These are phyloP conservation scores for Tetrapisispora namnaoensis DNA, from an alignment of 805 yeast genomes.

Conservation along the genomic window DNA sequence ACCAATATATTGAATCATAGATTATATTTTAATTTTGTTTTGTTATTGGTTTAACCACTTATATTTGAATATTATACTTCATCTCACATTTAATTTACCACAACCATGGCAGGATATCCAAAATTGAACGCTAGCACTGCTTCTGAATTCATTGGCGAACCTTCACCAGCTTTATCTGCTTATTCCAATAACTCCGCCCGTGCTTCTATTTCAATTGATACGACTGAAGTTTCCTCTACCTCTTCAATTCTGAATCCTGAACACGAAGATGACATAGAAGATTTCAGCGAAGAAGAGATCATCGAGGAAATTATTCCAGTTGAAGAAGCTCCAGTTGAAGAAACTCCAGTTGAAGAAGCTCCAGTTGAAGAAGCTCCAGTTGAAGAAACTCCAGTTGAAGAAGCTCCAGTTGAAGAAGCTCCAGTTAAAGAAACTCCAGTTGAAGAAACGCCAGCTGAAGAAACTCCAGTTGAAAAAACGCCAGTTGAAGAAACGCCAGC, in stretches of 20 bases:
- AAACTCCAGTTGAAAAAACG: neutral
- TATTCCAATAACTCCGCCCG: neutral
- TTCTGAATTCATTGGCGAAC: conserved; percentile 4
- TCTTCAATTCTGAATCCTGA: conserved; percentile 1
- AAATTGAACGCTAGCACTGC: conserved; percentile 2
- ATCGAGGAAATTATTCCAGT: conserved; percentile 1
- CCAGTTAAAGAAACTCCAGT: neutral
- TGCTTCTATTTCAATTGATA: neutral
- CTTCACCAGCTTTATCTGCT: neutral
- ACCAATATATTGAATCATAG: neutral
- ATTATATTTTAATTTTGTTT: neutral
- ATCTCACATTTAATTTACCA: neutral
- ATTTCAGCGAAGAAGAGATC: conserved; percentile 3
- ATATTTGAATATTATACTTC: neutral
- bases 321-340: neutral
- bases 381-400: neutral
- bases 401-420: neutral
- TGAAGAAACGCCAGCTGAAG: conserved; percentile 1
- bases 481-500: conserved; percentile 2
- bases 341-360: neutral
- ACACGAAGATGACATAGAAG: conserved; percentile 3
- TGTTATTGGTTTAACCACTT: conserved; percentile 4
- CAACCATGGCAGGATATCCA: conserved; percentile 4
- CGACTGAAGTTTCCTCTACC: neutral
- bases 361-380: neutral